Conservation (phyloP, 2,329 filamentous ascomycete species). For the Arthrobotrys musiformis region DNA sequence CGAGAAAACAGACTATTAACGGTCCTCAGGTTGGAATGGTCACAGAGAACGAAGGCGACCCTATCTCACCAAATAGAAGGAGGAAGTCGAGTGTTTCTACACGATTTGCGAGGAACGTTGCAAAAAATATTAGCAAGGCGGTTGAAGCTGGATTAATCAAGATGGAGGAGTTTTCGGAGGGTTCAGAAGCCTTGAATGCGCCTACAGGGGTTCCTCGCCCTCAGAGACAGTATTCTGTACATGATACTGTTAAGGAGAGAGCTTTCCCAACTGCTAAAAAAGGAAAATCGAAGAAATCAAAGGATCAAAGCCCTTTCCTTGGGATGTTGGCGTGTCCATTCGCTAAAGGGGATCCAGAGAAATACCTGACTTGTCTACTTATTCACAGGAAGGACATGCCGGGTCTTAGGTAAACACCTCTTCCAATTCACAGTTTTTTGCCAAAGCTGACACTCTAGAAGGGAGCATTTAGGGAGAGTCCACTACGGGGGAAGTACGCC, state of each 20-base stretch:
- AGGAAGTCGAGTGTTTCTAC: constrained; percentile 32
- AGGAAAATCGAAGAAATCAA: constrained; percentile 21
- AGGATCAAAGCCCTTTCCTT: constrained; percentile 46
- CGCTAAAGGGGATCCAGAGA: constrained; percentile 46
- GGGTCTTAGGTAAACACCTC: constrained; percentile 36
- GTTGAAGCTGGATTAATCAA: constrained; percentile 45
- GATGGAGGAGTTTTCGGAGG: constrained; percentile 48
- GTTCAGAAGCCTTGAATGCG: background rate
- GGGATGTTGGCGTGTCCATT: constrained; percentile 51
- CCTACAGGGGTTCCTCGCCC: background rate
- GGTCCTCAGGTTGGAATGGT: background rate
- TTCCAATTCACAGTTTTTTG: too few species aligned
- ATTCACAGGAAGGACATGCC: constrained; percentile 53
- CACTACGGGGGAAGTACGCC: constrained; percentile 45
- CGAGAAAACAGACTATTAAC: constrained; percentile 18
- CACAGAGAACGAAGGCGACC: constrained; percentile 9
- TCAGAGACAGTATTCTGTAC: background rate
- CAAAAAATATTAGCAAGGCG: constrained; percentile 43
- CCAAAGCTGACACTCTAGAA: constrained; percentile 9
- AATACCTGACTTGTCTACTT: constrained; percentile 45
- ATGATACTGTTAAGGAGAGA: background rate
- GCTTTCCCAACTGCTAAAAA: constrained; percentile 6
- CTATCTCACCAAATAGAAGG: constrained; percentile 36
- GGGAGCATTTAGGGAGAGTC: constrained; percentile 45
- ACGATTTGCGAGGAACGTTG: constrained; percentile 40